Base-by-base conservation (phyloP, 352 stramenopile genomes). In the Phytophthora pluvialis region DNA sequence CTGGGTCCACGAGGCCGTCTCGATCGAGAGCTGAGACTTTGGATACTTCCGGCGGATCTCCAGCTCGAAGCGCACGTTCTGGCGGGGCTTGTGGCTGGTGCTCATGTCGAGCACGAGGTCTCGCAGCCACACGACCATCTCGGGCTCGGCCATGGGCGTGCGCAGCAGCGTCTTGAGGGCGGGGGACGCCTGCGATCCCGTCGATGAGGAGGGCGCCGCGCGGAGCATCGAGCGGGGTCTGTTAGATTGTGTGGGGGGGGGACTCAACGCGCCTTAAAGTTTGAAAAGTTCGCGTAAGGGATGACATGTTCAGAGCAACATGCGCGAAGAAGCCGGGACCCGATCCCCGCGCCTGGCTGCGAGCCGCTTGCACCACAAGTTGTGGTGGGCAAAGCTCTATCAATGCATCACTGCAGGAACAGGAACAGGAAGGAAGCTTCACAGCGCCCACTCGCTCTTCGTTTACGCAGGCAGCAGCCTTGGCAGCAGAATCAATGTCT, bases 1-100 rank as follows among this genome's bases (percentile, higher is more conserved):
- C 46, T 67, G 64, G 31, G 60, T 73, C 72, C 55, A 81, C 8
- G 42, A 51, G 11, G 53, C 48, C n/a, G 58, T 46, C 52, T 60
- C 45, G n/a, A 60, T 26, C 26, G 59, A 48, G 0, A 64, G 38
- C 18, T 47, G 21, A 28, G 45, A 44, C 39, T 60, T 69, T 18
- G 59, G 35, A 10, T 46, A 36, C 21, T 61, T 65, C 26, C 42
- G 42, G 3, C 51, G 59, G 39, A 73, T 59, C 12, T 51, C 21
- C 40, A 73, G 64, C 40, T 73, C 58, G 53, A 69, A 73, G 4
- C 46, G 43, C 29, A 69, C 36, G 47, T 42, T 33, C 35, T 61
- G 52, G 16, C 54, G 45, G 18, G 49, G 51, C 18, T 54, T 64
- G 50, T 65, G 59, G 36, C 40, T 60, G 12, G 43, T 73, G n/a